Conservation (phyloP, 352 stramenopile genomes). For the Plasmopara muralis region DNA sequence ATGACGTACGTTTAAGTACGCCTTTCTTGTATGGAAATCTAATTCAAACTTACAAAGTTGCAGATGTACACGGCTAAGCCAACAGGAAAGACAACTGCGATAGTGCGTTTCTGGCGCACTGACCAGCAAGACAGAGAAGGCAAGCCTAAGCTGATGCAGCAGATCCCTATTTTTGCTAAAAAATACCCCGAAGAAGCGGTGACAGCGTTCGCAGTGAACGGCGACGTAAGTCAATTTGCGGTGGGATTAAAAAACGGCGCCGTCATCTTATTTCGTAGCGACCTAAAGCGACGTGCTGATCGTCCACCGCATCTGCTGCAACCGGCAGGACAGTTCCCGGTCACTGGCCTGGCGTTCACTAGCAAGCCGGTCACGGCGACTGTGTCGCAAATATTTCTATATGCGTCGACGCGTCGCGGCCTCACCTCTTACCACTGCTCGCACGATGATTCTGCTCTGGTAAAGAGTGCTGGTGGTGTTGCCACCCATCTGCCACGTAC, state of each 20-base stretch:
- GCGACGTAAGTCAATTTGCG: slow-evolving; percentile 76
- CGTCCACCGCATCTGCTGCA: slow-evolving; percentile 65
- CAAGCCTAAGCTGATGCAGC: slow-evolving; percentile 77
- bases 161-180: slow-evolving; percentile 82
- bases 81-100: slow-evolving; percentile 57
- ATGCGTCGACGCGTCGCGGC: slow-evolving; percentile 68
- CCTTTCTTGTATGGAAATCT: slow-evolving; percentile 1
- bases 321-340: slow-evolving; percentile 68
- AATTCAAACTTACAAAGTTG: slow-evolving; percentile 2
- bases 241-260: slow-evolving; percentile 78
- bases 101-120: slow-evolving; percentile 84
- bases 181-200: slow-evolving; percentile 85
- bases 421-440: slow-evolving; percentile 83
- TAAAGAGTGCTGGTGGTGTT: slow-evolving; percentile 59
- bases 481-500: slow-evolving; percentile 58
- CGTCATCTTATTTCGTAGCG: slow-evolving; percentile 76
- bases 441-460: slow-evolving; percentile 69
- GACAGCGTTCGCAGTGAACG: slow-evolving; percentile 78
- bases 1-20: slow-evolving; percentile 36
- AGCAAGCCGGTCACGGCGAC: slow-evolving; percentile 66
- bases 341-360: slow-evolving; percentile 73
- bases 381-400: slow-evolving; percentile 65
- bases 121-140: slow-evolving; percentile 84
- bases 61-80: slow-evolving; percentile 65
- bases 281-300: slow-evolving; percentile 71